phyloP scores from a whole-genome alignment of 2,329 filamentous ascomycete genomes.

The Fusarium camptoceras region DNA sequence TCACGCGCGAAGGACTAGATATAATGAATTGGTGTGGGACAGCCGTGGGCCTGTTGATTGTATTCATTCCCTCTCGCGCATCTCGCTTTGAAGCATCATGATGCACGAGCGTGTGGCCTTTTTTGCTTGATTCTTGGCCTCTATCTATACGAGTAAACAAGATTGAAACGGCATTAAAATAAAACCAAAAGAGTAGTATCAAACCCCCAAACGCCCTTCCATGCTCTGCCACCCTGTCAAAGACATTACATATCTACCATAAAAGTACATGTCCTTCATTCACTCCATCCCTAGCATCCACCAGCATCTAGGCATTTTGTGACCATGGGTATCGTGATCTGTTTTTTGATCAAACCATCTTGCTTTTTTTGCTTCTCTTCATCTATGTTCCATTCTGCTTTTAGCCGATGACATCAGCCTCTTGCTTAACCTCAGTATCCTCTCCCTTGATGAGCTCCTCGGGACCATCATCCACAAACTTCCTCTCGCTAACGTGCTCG shows the following conservation, averaged over 20 bases:
- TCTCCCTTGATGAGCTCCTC: slow-evolving; percentile 81
- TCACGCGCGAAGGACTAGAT: not conserved
- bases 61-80: slow-evolving; percentile 40
- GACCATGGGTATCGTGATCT: slow-evolving; percentile 40
- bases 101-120: slow-evolving; percentile 35
- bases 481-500: slow-evolving; percentile 86
- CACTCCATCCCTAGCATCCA: slow-evolving; percentile 28
- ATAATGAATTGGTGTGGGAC: slow-evolving; percentile 25
- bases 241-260: slow-evolving; percentile 46
- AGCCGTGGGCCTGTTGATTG: slow-evolving; percentile 36
- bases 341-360: slow-evolving; percentile 33
- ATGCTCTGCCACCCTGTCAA: slow-evolving; percentile 46
- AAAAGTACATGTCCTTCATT: slow-evolving; percentile 48
- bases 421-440: slow-evolving; percentile 53
- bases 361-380: slow-evolving; percentile 9
- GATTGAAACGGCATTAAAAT: slow-evolving; percentile 22
- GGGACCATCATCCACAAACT: slow-evolving; percentile 79
- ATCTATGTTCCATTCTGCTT: slow-evolving; percentile 26
- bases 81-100: slow-evolving; percentile 38
- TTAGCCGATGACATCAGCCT: slow-evolving; percentile 55
- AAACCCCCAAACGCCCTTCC: slow-evolving; percentile 46
- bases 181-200: slow-evolving; percentile 18
- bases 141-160: slow-evolving; percentile 45
- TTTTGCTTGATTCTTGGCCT: slow-evolving; percentile 35
- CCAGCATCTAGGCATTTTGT: slow-evolving; percentile 14